These are phyloP conservation scores for Curvularia eragrostidis DNA, from an alignment of 2,329 filamentous ascomycete species.

Conservation along the genomic window DNA sequence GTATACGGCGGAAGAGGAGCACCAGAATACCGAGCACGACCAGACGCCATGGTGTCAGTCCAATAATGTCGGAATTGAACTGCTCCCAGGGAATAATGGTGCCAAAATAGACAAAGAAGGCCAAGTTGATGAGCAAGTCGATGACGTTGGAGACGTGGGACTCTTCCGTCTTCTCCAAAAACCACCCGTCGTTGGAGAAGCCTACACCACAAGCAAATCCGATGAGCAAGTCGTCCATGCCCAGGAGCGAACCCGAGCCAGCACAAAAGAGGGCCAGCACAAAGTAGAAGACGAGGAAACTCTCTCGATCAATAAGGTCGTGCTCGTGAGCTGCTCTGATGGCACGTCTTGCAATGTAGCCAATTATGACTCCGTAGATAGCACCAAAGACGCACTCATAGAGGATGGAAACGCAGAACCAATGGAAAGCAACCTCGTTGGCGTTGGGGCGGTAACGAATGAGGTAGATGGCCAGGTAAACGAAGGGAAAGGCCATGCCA, in stretches of 20 bases:
- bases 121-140: conserved; percentile 92
- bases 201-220: conserved; percentile 97
- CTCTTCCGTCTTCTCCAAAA: conserved; percentile 96
- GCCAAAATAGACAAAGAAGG: conserved; percentile 97
- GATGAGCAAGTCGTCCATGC: conserved; percentile 90
- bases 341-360: conserved; percentile 87
- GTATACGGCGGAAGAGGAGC: conserved; percentile 93
- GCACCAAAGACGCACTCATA: conserved; percentile 97
- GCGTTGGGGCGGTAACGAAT: conserved; percentile 79
- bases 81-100: conserved; percentile 96
- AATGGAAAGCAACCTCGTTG: conserved; percentile 76
- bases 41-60: conserved; percentile 84
- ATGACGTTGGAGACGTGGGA: conserved; percentile 99
- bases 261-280: conserved; percentile 95
- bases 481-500: conserved; percentile 98
- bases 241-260: conserved; percentile 87
- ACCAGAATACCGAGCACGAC: conserved; percentile 95
- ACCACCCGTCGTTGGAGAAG: conserved; percentile 99
- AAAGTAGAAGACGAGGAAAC: conserved; percentile 98
- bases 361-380: conserved; percentile 83
- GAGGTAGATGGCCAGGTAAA: conserved; percentile 90
- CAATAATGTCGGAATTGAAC: conserved; percentile 75
- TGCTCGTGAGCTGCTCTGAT: conserved; percentile 86
- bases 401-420: conserved; percentile 86
- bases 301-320: conserved; percentile 92